Evolutionary conservation across 2,329 filamentous ascomycete species (phyloP), one percentile per base, ranked within the genome.

Genomic region (Penicillium palitans): DNA sequence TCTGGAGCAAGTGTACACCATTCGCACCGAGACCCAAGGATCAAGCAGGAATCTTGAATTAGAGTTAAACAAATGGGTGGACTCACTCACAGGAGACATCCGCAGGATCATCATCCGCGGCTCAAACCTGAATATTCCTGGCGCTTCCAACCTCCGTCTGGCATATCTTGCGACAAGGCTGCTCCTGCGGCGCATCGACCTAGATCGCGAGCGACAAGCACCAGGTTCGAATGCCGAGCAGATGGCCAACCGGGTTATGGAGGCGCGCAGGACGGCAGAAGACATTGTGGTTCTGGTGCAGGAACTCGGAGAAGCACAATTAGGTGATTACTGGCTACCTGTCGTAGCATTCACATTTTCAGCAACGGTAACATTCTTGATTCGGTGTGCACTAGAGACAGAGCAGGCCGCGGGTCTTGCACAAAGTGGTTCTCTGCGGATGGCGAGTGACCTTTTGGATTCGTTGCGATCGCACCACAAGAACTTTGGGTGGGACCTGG

Each of bases 271-370:
- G 12, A 77, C 78, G 0, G 78, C 80, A 0, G 80, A 83, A 57
- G 79, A 83, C 1, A 81, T 84, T 17, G 74, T 83, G 0, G 69
- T 78, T 5, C 64, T 83, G 2, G 72, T 80, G 0, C 79, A 80
- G 45, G 80, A 82, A 46, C 66, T 84, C 0, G 68, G 74, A 4
- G 71, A 74, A 5, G 53, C 70, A 1, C 79, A 82, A 17, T 69
- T 83, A 0, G 70, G 72, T 3, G 82, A 79, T 48, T 84, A 82
- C 57, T 84, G 81, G 81, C 70, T 83, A 2, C 76, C 82, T 0
- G 72, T 79, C 3, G 74, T 75, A 39, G 76, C 80, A 0, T 83
- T 82, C 55, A 72, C 77, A 0, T 76, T 82, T n/a, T 76, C 80
- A 0, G 78, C 79, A 1, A 80, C 82, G 0, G 77, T 79, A 15